phyloP scores from a whole-genome alignment of 805 yeast genomes.

The Scheffersomyces coipomensis region DNA sequence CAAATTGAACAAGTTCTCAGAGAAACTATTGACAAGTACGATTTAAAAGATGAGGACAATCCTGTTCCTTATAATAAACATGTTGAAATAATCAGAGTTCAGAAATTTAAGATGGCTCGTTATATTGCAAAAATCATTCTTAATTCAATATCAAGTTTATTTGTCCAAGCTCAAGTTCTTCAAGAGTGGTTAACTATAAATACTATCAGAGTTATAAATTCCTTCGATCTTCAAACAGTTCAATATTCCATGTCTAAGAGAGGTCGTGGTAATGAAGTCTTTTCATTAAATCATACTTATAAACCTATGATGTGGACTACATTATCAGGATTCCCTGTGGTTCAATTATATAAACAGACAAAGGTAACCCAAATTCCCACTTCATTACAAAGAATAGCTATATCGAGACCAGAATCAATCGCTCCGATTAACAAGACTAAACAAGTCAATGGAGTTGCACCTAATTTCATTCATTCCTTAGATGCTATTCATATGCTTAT shows the following conservation, averaged over 20 bases:
- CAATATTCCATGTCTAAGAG: conserved; percentile 1
- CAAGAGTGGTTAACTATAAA: conserved; percentile 36
- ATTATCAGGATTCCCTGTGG: conserved; percentile 38
- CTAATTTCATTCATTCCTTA: conserved; percentile 42
- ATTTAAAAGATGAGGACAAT: conserved; percentile 2
- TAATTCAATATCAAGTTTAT: conserved; percentile 26
- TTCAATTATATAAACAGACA: conserved; percentile 31
- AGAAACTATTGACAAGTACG: conserved; percentile 14
- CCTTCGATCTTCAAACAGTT: conserved; percentile 18
- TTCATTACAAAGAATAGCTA: conserved; percentile 16
- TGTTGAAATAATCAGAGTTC: neutral
- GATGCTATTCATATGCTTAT: conserved; percentile 40
- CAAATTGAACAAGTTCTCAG: conserved; percentile 28
- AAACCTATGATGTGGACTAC: conserved; percentile 44
- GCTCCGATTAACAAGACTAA: conserved; percentile 25
- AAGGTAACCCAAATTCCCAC: conserved; percentile 14
- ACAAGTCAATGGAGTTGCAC: conserved; percentile 39
- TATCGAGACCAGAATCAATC: conserved; percentile 15
- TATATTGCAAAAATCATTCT: conserved; percentile 21
- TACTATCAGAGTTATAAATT: conserved; percentile 25
- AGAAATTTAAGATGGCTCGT: conserved; percentile 5
- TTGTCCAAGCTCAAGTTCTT: conserved; percentile 29
- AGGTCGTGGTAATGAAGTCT: neutral
- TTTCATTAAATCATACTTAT: conserved; percentile 18
- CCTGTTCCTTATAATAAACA: too few relatives aligned